Evolutionary conservation across 2,329 filamentous ascomycete species (phyloP).

Genomic region (Aureobasidium pullulans): DNA sequence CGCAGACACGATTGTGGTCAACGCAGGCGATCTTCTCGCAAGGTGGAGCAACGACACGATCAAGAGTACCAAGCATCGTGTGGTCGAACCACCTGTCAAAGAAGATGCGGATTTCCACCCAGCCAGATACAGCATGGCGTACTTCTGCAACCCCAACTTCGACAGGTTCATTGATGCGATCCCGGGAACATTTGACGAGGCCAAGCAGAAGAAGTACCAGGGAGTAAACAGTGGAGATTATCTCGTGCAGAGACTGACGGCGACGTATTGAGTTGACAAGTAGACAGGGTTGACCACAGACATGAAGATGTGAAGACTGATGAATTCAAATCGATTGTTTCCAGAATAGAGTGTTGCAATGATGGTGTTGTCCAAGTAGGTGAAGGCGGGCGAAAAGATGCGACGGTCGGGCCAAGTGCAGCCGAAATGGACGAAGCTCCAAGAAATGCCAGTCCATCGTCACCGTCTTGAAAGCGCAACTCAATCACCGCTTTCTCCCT

Average conservation of each 20-base stretch:
- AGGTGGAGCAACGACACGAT: conserved; percentile 90
- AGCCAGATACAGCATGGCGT: conserved; percentile 75
- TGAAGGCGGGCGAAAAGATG: not conserved
- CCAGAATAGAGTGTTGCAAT: too few relatives aligned
- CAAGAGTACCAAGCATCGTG: conserved; percentile 81
- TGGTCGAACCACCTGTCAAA: conserved; percentile 68
- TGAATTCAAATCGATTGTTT: not conserved
- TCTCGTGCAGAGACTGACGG: conserved; percentile 65
- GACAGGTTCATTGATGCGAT: conserved; percentile 70
- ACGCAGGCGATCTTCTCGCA: conserved; percentile 78
- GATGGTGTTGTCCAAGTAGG: too few relatives aligned
- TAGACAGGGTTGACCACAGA: too few relatives aligned
- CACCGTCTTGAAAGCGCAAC: not conserved
- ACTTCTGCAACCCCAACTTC: conserved; percentile 85
- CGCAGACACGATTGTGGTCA: conserved; percentile 73
- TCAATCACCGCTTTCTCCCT: too few relatives aligned
- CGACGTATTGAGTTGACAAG: conserved; percentile 47
- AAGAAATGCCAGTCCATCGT: not conserved
- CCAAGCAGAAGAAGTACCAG: conserved; percentile 66
- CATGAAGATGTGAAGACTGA: not conserved
- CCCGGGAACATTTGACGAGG: conserved; percentile 64
- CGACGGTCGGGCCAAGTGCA: not conserved
- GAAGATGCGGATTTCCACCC: conserved; percentile 54
- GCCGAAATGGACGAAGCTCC: not conserved
- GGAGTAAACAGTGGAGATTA: conserved; percentile 76